Evolutionary conservation across 2,329 filamentous ascomycete species (phyloP).

Genomic region (Colletotrichum sublineola): DNA sequence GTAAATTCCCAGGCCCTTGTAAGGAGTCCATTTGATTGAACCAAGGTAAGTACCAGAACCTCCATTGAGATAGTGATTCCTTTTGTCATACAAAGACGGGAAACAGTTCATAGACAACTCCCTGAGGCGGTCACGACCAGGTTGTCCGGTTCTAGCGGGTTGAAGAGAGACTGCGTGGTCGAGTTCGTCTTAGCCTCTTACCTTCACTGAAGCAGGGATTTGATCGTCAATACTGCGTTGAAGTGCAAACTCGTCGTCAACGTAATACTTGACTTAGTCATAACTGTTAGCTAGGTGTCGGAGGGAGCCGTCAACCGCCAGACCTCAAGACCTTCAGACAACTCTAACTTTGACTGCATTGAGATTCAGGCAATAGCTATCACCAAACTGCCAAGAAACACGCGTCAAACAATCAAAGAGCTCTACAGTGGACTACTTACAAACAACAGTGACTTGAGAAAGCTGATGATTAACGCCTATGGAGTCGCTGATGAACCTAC

Average conservation of each 20-base stretch:
- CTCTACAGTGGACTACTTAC: neutral
- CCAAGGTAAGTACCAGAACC: neutral
- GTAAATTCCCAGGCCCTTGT: neutral
- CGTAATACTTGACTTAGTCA: no score
- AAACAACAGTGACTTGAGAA: neutral
- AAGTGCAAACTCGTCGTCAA: neutral
- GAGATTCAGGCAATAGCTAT: neutral
- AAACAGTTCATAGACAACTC: neutral
- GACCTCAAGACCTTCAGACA: no score
- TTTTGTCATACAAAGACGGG: no score
- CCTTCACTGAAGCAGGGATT: neutral
- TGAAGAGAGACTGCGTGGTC: neutral
- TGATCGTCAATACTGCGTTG: neutral
- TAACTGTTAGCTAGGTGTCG: no score
- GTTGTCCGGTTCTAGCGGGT: neutral
- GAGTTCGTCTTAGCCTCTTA: neutral
- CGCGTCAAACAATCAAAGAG: neutral
- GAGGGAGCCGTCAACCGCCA: no score
- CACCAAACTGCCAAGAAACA: neutral
- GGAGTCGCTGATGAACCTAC: neutral
- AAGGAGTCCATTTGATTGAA: neutral
- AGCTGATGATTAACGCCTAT: conserved; percentile 8
- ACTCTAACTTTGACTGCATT: no score
- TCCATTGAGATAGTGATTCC: no score
- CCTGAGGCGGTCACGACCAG: neutral